Conservation (phyloP, 2,329 filamentous ascomycete genomes). For the Teratosphaeria gauchensis region DNA sequence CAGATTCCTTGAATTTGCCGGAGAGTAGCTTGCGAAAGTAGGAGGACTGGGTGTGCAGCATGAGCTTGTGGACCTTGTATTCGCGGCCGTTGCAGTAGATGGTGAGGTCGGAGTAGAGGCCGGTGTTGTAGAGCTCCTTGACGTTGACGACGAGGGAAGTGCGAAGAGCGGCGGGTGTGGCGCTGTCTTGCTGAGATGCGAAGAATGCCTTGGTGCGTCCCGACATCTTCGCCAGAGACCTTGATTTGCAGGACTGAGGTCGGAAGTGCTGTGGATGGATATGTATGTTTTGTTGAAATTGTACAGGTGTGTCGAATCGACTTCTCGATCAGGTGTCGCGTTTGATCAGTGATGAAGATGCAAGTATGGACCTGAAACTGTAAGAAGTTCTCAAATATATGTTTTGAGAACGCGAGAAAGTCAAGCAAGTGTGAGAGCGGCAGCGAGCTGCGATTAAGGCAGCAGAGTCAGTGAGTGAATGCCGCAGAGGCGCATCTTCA, state of each 20-base stretch:
- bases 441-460: not conserved
- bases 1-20: slow-evolving; percentile 12
- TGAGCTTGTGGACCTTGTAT: slow-evolving; percentile 33
- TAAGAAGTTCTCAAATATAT: not conserved
- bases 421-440: not conserved
- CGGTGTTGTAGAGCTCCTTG: slow-evolving; percentile 1
- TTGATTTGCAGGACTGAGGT: no score
- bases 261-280: no score
- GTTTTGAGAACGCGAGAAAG: not conserved
- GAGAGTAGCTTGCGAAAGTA: slow-evolving; percentile 34
- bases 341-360: not conserved
- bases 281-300: no score
- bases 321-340: not conserved
- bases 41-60: slow-evolving; percentile 32
- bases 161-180: not conserved
- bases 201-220: no score
- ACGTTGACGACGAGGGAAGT: not conserved
- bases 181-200: no score
- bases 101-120: slow-evolving; percentile 33
- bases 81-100: slow-evolving; percentile 29
- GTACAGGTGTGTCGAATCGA: no score
- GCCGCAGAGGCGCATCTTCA: not conserved
- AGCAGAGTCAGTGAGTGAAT: not conserved
- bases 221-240: no score
- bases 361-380: not conserved